phyloP scores from a whole-genome alignment of 352 stramenopile species.

The Globisporangium middletonii region DNA sequence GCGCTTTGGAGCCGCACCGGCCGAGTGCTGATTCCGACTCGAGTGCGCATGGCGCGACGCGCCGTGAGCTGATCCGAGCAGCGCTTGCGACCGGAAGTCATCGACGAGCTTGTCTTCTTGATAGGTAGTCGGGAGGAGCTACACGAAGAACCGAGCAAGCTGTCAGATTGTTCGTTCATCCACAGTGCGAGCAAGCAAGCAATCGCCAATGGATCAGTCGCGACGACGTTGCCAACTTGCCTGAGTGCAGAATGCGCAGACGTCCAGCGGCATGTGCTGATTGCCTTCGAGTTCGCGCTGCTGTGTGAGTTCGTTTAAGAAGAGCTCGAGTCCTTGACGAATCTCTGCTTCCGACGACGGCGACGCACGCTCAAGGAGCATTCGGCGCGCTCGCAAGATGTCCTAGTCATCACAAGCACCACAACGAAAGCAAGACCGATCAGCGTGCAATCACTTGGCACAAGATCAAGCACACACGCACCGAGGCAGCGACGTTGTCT shows the following conservation, averaged over 20 bases:
- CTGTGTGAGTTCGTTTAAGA: conserved; percentile 35
- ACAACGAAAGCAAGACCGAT: conserved; percentile 1
- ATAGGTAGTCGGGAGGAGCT: conserved; percentile 48
- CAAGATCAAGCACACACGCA: conserved; percentile 8
- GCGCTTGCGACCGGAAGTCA: conserved; percentile 22
- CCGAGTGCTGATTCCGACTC: conserved; percentile 6
- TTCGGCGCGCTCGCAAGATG: conserved; percentile 41
- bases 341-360: conserved; percentile 15
- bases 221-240: conserved; percentile 2
- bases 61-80: conserved; percentile 12
- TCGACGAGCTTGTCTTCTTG: conserved; percentile 30
- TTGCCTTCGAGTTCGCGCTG: conserved; percentile 22
- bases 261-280: conserved; percentile 27
- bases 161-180: background rate
- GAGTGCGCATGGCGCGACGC: conserved; percentile 4
- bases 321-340: conserved; percentile 32
- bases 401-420: conserved; percentile 21
- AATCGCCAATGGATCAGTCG: background rate
- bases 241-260: conserved; percentile 44
- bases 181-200: background rate
- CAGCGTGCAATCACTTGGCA: background rate
- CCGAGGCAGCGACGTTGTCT: conserved; percentile 41
- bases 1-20: conserved; percentile 5
- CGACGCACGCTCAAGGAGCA: conserved; percentile 41
- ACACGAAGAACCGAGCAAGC: background rate